Conservation (phyloP, 352 stramenopile species). For the Globisporangium megalacanthum region DNA sequence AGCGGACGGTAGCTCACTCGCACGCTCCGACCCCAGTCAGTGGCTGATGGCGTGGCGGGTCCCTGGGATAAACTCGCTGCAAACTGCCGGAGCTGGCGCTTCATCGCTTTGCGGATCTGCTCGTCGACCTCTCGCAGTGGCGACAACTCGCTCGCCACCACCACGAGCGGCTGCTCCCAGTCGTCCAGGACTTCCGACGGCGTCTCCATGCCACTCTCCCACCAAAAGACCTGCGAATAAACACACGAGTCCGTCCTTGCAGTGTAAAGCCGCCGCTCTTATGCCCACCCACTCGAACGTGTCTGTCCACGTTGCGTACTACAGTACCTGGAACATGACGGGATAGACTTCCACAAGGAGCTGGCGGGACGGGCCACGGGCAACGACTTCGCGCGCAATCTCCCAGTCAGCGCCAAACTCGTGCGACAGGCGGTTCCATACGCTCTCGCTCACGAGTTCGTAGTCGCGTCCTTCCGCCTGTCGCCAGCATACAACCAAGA, state of each 20-base stretch:
- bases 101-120: slow-evolving; percentile 34
- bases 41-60: neutral
- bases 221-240: slow-evolving; percentile 27
- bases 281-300: neutral
- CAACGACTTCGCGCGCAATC: slow-evolving; percentile 56
- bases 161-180: slow-evolving; percentile 31
- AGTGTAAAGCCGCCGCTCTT: neutral
- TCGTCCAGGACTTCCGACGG: slow-evolving; percentile 21
- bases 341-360: slow-evolving; percentile 70
- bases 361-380: slow-evolving; percentile 27
- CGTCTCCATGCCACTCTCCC: slow-evolving; percentile 26
- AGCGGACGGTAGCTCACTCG: slow-evolving; percentile 47
- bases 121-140: slow-evolving; percentile 36
- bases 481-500: neutral
- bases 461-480: slow-evolving; percentile 59
- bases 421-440: slow-evolving; percentile 65
- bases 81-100: slow-evolving; percentile 24
- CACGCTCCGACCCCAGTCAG: slow-evolving; percentile 24
- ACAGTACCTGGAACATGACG: slow-evolving; percentile 62
- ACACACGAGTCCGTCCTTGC: neutral
- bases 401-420: slow-evolving; percentile 66
- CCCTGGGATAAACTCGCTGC: slow-evolving; percentile 12
- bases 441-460: slow-evolving; percentile 55
- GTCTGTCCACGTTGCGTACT: neutral
- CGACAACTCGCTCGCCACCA: slow-evolving; percentile 32